Conservation (phyloP, 805 yeast species). For the Saturnispora gosingensis region DNA sequence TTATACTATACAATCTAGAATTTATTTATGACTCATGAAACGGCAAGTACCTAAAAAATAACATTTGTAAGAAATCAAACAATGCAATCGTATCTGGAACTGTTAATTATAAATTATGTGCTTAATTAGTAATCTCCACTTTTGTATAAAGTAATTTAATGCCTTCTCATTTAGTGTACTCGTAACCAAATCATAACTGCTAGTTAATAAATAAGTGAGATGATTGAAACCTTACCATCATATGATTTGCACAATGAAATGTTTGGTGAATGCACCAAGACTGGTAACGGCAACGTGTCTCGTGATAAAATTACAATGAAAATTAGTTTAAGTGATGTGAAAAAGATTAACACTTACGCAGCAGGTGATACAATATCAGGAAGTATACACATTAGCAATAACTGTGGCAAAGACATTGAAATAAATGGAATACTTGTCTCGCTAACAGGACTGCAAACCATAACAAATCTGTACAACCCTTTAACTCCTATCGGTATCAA, state of each 20-base stretch:
- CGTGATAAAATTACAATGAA: not conserved
- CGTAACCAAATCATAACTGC: not conserved
- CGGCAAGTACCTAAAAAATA: not conserved
- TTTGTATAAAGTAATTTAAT: not conserved
- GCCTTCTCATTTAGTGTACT: not conserved
- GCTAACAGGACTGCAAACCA: not conserved
- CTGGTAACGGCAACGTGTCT: not conserved
- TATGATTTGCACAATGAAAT: not conserved
- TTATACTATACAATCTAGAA: not conserved
- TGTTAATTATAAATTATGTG: not conserved
- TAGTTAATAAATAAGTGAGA: not conserved
- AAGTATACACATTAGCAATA: not conserved
- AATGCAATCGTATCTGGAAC: not conserved
- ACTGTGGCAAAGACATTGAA: not conserved
- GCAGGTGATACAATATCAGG: not conserved
- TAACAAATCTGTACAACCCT: not conserved
- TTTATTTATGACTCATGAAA: not conserved
- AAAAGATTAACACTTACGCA: not conserved
- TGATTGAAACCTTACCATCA: constrained; percentile 3
- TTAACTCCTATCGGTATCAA: not conserved
- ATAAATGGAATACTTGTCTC: not conserved
- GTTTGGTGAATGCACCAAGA: not conserved
- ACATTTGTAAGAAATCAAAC: not conserved
- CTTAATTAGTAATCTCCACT: not conserved
- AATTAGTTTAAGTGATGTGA: not conserved